A percentile compares a stretch with the other conserved stretches of the same genome.
Evolutionary conservation across 192 early-diverging fungal species (phyloP).

Genomic region (Coemansia sp.): DNA sequence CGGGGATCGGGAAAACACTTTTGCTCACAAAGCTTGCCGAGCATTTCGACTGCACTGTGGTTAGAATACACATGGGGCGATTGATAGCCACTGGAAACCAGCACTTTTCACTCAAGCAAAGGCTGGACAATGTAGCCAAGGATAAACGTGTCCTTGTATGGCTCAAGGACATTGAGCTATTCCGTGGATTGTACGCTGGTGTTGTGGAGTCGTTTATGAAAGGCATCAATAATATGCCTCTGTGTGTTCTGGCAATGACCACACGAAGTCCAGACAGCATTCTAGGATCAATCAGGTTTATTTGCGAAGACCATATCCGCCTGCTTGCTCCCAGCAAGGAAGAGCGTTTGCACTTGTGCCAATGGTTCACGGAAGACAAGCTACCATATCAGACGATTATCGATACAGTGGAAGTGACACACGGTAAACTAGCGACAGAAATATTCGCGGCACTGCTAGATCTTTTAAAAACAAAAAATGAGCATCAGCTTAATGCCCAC

Average conservation of each 20-base stretch:
- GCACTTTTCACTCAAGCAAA: slow-evolving; percentile 25
- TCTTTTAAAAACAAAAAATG: background rate
- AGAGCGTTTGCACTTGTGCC: slow-evolving; percentile 28
- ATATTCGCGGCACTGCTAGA: slow-evolving; percentile 17
- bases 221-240: slow-evolving; percentile 1
- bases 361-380: slow-evolving; percentile 20
- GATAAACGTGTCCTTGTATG: slow-evolving; percentile 23
- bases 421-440: slow-evolving; percentile 32
- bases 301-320: slow-evolving; percentile 43
- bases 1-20: slow-evolving; percentile 52
- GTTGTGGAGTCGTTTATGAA: slow-evolving; percentile 29
- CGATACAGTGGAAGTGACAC: slow-evolving; percentile 6
- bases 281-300: slow-evolving; percentile 28
- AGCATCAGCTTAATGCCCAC: background rate
- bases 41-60: slow-evolving; percentile 10
- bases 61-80: slow-evolving; percentile 31
- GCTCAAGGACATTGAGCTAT: slow-evolving; percentile 43
- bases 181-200: slow-evolving; percentile 28
- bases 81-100: slow-evolving; percentile 31
- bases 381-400: slow-evolving; percentile 3
- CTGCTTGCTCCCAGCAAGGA: slow-evolving; percentile 22
- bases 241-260: slow-evolving; percentile 46
- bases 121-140: slow-evolving; percentile 6
- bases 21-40: slow-evolving; percentile 22
- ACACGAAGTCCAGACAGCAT: slow-evolving; percentile 41